Base-by-base conservation (phyloP, 352 stramenopile genomes). In the Phytophthora fragariaefolia region DNA sequence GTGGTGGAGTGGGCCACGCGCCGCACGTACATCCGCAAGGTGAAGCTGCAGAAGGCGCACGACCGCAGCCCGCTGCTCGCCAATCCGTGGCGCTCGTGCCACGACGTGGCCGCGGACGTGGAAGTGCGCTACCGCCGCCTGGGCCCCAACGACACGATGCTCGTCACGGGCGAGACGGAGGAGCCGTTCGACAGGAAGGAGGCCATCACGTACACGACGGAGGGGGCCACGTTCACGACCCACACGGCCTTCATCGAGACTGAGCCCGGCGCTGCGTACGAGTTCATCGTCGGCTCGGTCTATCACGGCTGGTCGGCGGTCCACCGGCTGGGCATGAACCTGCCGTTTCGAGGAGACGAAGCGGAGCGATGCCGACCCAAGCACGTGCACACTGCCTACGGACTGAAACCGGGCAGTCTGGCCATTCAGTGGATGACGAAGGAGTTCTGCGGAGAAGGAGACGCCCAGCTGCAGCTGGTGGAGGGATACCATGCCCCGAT, bases 351-450 rank as follows among this genome's bases (percentile, higher is more conserved):
- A 40, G 66, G 65, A 40, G 58, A 74, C 3, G 68, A 82, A 51
- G 79, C 76, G 7, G 77, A 87, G 50, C 60, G 72, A 10, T 95
- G 87, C 30, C 80, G 80, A 28, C 84, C 85, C 3, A 92, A 93
- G 70, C 89, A 93, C 56, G 79, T 96, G 10, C 89, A 94, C 75
- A 93, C 85, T 2, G 84, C 89, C 6, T 94, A 90, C 46, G 85
- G 87, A 15, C 58, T 68, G 22, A 77, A 69, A 6, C 76, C 86
- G 0, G 76, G 73, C 8, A 90, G 84, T 52, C 82, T 93, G 45
- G 74, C 79, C 0, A 79, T 96, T 22, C 86, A 96, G 56, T 96
- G 87, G 87, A 87, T 83, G 66, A 93, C 85, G 13, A 82, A 83
- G 20, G 76, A 85, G 63, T 79, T 68, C 23, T 93, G 87, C 53